Conservation (phyloP, 495 filamentous ascomycete genomes). For the Daldinia vernicosa region DNA sequence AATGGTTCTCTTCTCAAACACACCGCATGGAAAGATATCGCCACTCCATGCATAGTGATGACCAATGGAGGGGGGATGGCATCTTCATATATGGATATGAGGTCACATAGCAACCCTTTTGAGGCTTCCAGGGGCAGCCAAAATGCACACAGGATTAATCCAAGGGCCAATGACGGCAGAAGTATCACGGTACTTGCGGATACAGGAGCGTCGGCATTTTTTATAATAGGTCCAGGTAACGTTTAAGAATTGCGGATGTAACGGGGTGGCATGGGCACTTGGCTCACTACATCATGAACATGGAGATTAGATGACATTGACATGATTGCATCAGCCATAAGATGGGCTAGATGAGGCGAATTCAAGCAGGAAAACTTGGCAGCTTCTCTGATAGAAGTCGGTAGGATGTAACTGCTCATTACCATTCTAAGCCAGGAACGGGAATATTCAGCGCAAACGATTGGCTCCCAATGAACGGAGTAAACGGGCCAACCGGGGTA, state of each 20-base stretch:
- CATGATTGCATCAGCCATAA: slow-evolving; percentile 35
- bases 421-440: slow-evolving; percentile 29
- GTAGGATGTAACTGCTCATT: slow-evolving; percentile 32
- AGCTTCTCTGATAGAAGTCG: slow-evolving; percentile 23
- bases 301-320: slow-evolving; percentile 16
- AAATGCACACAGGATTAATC: slow-evolving; percentile 15
- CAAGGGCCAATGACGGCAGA: slow-evolving; percentile 8
- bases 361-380: slow-evolving; percentile 27
- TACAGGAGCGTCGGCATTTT: slow-evolving; percentile 3
- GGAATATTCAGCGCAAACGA: slow-evolving; percentile 14
- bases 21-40: slow-evolving; percentile 12
- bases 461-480: slow-evolving; percentile 27
- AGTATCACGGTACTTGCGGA: not conserved
- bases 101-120: slow-evolving; percentile 33
- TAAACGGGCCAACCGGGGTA: slow-evolving; percentile 14
- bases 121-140: slow-evolving; percentile 5
- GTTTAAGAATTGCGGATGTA: slow-evolving; percentile 8
- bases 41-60: slow-evolving; percentile 30
- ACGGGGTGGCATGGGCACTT: slow-evolving; percentile 24
- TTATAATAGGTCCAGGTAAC: slow-evolving; percentile 6
- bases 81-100: slow-evolving; percentile 36
- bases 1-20: not conserved
- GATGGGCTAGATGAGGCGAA: not conserved
- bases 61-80: slow-evolving; percentile 11
- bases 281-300: slow-evolving; percentile 40